Evolutionary conservation across 1,284 basidiomycete species (phyloP).

Genomic region (Boletellus dicymbophilus): DNA sequence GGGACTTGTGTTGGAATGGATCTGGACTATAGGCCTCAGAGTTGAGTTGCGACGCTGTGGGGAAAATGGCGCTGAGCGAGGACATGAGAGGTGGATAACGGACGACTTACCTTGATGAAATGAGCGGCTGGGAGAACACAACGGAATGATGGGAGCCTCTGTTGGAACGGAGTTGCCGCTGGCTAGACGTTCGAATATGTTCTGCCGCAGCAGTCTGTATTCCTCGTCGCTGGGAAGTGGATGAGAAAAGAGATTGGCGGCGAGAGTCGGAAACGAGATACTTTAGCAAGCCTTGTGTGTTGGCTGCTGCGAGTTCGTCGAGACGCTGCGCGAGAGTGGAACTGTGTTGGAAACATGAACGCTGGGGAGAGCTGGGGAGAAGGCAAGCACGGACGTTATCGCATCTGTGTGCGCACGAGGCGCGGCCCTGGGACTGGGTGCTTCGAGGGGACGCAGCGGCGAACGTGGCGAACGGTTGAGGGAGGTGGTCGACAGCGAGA

Average conservation of each 20-base stretch:
- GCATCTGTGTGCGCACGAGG: constrained; percentile 53
- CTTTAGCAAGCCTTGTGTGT: constrained; percentile 75
- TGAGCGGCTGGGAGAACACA: constrained; percentile 24
- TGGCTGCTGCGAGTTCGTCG: constrained; percentile 75
- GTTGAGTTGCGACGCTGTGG: constrained; percentile 26
- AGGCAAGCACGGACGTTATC: constrained; percentile 58
- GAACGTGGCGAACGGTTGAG: constrained; percentile 17
- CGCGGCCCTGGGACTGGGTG: constrained; percentile 16
- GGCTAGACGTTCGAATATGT: constrained; percentile 73
- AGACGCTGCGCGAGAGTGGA: constrained; percentile 73
- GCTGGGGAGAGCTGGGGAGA: constrained; percentile 12
- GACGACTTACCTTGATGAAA: constrained; percentile 15
- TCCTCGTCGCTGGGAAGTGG: constrained; percentile 63
- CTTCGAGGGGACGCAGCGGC: constrained; percentile 24
- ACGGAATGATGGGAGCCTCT: constrained; percentile 62
- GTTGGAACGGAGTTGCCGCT: constrained; percentile 55
- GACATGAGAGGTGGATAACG: not conserved
- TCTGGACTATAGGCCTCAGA: constrained; percentile 44
- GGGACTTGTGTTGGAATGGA: constrained; percentile 51
- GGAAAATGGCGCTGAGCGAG: constrained; percentile 6
- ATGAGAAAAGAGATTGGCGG: constrained; percentile 6
- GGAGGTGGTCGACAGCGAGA: constrained; percentile 7
- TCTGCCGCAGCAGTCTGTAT: constrained; percentile 74
- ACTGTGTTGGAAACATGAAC: constrained; percentile 38
- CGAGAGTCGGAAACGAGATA: constrained; percentile 38